These are phyloP conservation scores for Hydnomerulius pinastri DNA, from an alignment of 768 basidiomycete species.

Conservation along the genomic window DNA sequence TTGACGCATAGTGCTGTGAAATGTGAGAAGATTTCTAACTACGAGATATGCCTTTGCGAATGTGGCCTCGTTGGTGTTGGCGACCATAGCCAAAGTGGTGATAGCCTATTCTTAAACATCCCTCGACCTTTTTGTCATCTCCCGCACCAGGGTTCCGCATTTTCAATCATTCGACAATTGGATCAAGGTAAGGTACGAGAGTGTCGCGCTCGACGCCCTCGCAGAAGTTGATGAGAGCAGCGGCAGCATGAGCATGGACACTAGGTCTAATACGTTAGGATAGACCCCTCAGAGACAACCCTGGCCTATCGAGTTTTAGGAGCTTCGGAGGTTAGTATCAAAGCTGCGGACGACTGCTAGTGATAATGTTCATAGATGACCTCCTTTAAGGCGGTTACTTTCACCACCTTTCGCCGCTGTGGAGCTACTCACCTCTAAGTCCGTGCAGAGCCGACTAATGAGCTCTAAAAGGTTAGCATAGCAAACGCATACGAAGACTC, in stretches of 20 bases:
- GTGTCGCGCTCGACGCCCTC: conserved; percentile 78
- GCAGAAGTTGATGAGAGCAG: conserved; percentile 89
- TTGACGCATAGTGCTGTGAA: conserved; percentile 66
- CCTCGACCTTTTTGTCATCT: conserved; percentile 39
- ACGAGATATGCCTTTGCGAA: conserved; percentile 62
- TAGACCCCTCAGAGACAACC: neutral
- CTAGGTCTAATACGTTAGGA: conserved; percentile 37
- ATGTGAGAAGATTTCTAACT: conserved; percentile 7
- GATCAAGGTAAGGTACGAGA: conserved; percentile 75
- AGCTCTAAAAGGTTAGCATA: no score
- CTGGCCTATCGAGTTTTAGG: conserved; percentile 63
- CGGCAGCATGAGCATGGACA: conserved; percentile 85
- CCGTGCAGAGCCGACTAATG: conserved; percentile 88
- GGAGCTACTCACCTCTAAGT: conserved; percentile 63
- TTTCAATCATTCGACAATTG: conserved; percentile 68
- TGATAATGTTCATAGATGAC: conserved; percentile 73
- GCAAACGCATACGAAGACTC: no score
- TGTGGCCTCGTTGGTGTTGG: conserved; percentile 77
- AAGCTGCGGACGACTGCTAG: conserved; percentile 63
- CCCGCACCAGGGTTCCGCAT: conserved; percentile 57
- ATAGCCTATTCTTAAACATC: conserved; percentile 86
- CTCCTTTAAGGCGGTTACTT: conserved; percentile 46
- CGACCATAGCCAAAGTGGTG: conserved; percentile 87
- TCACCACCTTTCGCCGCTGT: neutral
- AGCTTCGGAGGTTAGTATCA: conserved; percentile 74